Conservation (phyloP, 768 basidiomycete species). For the Russula brevipes region DNA sequence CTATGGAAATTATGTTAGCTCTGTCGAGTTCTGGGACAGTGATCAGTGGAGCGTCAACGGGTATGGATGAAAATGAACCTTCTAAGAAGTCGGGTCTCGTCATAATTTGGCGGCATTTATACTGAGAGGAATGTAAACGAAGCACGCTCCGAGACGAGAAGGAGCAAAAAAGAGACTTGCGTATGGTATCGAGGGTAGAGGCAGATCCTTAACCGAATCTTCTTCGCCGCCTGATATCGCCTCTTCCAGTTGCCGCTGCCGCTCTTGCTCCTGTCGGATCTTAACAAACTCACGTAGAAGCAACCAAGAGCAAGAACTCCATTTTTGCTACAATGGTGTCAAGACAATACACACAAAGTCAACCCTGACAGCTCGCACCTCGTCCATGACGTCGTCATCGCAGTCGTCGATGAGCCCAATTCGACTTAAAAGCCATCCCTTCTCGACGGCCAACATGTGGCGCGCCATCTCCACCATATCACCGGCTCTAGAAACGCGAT, state of each 20-base stretch:
- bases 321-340: slow-evolving; percentile 56
- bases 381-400: slow-evolving; percentile 88
- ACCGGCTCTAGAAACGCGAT: slow-evolving; percentile 53
- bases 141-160: too few species aligned
- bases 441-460: slow-evolving; percentile 62
- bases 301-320: slow-evolving; percentile 78
- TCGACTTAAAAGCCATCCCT: slow-evolving; percentile 72
- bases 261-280: slow-evolving; percentile 46
- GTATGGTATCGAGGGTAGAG: slow-evolving; percentile 60
- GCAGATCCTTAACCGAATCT: slow-evolving; percentile 40
- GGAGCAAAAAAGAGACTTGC: slow-evolving; percentile 32
- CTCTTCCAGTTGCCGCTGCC: slow-evolving; percentile 34
- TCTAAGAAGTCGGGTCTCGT: slow-evolving; percentile 79
- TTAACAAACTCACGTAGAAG: slow-evolving; percentile 70
- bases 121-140: slow-evolving; percentile 32
- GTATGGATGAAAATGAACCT: slow-evolving; percentile 38
- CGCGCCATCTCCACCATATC: slow-evolving; percentile 64
- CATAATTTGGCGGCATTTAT: slow-evolving; percentile 70
- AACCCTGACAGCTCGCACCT: slow-evolving; percentile 41
- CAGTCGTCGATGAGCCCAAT: slow-evolving; percentile 78
- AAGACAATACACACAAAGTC: background rate
- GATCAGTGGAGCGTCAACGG: background rate
- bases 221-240: slow-evolving; percentile 36
- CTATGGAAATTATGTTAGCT: slow-evolving; percentile 72
- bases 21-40: slow-evolving; percentile 48